phyloP scores from a whole-genome alignment of 352 stramenopile species.

The Globisporangium cylindrosporum region DNA sequence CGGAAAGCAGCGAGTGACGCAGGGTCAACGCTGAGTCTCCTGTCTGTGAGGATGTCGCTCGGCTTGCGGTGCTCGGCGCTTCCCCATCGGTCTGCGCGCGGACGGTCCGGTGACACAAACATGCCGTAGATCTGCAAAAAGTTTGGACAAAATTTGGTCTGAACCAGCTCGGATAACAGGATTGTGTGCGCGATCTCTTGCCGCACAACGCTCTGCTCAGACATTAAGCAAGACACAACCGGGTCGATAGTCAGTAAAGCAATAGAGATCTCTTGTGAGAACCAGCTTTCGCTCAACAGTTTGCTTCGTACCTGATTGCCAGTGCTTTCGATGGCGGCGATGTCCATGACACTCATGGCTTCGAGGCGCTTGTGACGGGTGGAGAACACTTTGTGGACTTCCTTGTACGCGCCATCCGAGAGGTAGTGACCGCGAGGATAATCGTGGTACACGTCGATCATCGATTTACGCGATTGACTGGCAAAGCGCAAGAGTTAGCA shows the following conservation, averaged over 20 bases:
- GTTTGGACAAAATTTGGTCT: slow-evolving; percentile 90
- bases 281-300: background rate
- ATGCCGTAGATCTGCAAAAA: slow-evolving; percentile 92
- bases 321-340: slow-evolving; percentile 80
- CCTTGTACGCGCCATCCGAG: slow-evolving; percentile 84
- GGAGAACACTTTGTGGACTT: slow-evolving; percentile 86
- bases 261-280: background rate
- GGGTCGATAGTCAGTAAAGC: background rate
- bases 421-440: slow-evolving; percentile 77
- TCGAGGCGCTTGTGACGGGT: slow-evolving; percentile 55
- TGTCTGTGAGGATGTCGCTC: slow-evolving; percentile 45
- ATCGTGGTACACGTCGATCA: slow-evolving; percentile 40
- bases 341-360: slow-evolving; percentile 91
- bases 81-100: slow-evolving; percentile 52
- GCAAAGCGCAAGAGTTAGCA: background rate
- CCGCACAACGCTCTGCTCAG: slow-evolving; percentile 69
- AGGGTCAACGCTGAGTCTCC: slow-evolving; percentile 19
- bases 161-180: slow-evolving; percentile 88
- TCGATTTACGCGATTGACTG: slow-evolving; percentile 25
- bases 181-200: slow-evolving; percentile 94
- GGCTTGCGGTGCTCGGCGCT: slow-evolving; percentile 61
- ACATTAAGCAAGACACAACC: background rate
- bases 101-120: slow-evolving; percentile 83
- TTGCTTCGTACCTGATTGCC: slow-evolving; percentile 76
- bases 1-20: slow-evolving; percentile 12